phyloP scores from a whole-genome alignment of 2,329 filamentous ascomycete genomes.

The Pseudogymnoascus sp. region DNA sequence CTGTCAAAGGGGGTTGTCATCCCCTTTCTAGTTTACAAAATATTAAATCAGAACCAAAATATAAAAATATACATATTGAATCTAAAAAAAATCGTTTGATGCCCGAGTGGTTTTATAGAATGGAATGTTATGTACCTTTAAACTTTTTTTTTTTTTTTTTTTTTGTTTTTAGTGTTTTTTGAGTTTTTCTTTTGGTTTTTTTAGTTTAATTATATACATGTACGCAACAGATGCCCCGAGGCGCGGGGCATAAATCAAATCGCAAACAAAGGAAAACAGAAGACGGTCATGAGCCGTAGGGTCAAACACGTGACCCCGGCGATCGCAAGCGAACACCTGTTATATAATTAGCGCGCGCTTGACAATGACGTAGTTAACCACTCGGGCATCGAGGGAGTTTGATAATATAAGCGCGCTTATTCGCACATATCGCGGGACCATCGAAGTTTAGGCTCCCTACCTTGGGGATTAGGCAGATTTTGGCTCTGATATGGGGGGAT shows the following conservation, averaged over 20 bases:
- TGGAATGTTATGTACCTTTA: conserved; percentile 1
- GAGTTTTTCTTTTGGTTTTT: too few relatives aligned
- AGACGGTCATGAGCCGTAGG: neutral
- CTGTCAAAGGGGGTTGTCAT: neutral
- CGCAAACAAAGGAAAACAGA: neutral
- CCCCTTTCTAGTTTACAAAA: neutral
- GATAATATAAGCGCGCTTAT: neutral
- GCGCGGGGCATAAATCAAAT: too few relatives aligned
- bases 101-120: neutral
- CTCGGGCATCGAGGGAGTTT: neutral
- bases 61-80: neutral
- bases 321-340: neutral
- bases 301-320: neutral
- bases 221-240: too few relatives aligned
- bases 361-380: conserved; percentile 7
- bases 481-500: too few relatives aligned
- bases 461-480: too few relatives aligned
- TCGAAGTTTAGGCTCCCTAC: neutral
- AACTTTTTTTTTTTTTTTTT: too few relatives aligned
- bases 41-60: neutral
- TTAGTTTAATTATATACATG: neutral
- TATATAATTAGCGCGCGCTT: neutral
- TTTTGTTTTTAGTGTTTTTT: too few relatives aligned
- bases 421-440: neutral
- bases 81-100: neutral